Percentiles rank a stretch among this genome's conserved stretches.
These are phyloP conservation scores for Helotiales sp. DNA, from an alignment of 2,329 filamentous ascomycete species.

Conservation along the genomic window DNA sequence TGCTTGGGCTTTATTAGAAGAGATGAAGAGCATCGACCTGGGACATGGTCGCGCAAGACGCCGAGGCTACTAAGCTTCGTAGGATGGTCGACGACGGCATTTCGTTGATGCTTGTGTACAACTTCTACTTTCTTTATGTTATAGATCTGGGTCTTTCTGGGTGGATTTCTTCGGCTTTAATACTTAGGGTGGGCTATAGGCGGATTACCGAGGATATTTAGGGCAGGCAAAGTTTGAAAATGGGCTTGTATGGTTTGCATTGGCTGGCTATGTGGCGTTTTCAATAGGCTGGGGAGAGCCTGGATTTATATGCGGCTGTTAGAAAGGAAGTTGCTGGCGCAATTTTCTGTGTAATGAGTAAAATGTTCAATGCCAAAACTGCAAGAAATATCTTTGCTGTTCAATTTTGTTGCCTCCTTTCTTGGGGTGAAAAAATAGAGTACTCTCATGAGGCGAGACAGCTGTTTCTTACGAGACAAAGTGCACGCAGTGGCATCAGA, in stretches of 20 bases:
- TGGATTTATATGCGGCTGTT: background rate
- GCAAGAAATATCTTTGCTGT: background rate
- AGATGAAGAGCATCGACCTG: constrained; percentile 72
- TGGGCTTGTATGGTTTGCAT: constrained; percentile 5
- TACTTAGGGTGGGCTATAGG: constrained; percentile 14
- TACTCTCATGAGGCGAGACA: too few species aligned
- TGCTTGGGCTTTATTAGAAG: constrained; percentile 68
- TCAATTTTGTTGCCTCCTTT: too few species aligned
- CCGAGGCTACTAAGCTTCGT: constrained; percentile 28
- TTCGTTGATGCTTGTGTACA: constrained; percentile 23
- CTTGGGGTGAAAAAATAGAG: too few species aligned
- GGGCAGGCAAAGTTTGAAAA: constrained; percentile 10
- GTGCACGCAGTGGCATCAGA: too few species aligned
- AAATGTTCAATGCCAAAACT: background rate
- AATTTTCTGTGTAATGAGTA: constrained; percentile 17
- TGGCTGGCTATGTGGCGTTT: constrained; percentile 15
- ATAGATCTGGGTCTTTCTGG: constrained; percentile 15
- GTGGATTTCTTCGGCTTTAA: constrained; percentile 12
- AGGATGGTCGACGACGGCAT: constrained; percentile 9
- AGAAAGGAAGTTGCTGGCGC: constrained; percentile 14
- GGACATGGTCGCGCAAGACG: constrained; percentile 57
- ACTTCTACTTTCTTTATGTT: constrained; percentile 18
- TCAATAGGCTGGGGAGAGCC: background rate
- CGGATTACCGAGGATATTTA: background rate
- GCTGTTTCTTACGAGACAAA: too few species aligned